phyloP scores from a whole-genome alignment of 352 stramenopile species.

The Pythium guiyangense region DNA sequence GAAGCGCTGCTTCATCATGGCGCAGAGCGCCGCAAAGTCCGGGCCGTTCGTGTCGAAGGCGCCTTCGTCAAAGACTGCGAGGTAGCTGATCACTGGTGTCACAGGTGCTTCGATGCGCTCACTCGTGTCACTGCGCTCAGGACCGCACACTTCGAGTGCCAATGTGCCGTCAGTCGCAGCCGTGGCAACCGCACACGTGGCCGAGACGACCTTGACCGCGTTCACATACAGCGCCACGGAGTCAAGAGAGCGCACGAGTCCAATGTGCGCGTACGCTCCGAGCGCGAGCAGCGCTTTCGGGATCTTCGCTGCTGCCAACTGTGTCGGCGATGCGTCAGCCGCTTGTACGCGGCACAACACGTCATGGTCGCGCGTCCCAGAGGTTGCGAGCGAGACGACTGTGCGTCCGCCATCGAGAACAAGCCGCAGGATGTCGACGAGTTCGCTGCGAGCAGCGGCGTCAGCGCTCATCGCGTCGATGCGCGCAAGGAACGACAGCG shows the following conservation, averaged over 20 bases:
- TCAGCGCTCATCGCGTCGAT: constrained; percentile 11
- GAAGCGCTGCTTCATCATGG: constrained; percentile 35
- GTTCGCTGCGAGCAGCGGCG: background rate
- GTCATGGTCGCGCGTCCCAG: background rate
- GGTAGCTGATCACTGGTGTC: constrained; percentile 32
- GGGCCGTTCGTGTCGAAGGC: background rate
- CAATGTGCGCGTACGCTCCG: constrained; percentile 21
- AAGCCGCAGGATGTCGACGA: constrained; percentile 17
- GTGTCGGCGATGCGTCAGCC: background rate
- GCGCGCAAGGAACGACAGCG: constrained; percentile 48
- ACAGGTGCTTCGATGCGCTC: background rate
- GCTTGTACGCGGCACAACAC: constrained; percentile 2
- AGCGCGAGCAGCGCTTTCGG: background rate
- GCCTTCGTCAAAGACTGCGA: constrained; percentile 28
- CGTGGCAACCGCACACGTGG: background rate
- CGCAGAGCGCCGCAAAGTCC: constrained; percentile 22
- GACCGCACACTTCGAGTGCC: constrained; percentile 18
- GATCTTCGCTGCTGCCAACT: background rate
- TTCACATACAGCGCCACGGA: constrained; percentile 14
- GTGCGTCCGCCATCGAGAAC: constrained; percentile 1
- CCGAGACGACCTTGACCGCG: background rate
- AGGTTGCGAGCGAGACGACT: background rate
- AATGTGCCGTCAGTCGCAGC: background rate
- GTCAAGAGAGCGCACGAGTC: background rate
- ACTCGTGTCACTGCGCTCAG: background rate